Evolutionary conservation across 1,284 basidiomycete genomes (phyloP).

Genomic region (Ganoderma multipileum): DNA sequence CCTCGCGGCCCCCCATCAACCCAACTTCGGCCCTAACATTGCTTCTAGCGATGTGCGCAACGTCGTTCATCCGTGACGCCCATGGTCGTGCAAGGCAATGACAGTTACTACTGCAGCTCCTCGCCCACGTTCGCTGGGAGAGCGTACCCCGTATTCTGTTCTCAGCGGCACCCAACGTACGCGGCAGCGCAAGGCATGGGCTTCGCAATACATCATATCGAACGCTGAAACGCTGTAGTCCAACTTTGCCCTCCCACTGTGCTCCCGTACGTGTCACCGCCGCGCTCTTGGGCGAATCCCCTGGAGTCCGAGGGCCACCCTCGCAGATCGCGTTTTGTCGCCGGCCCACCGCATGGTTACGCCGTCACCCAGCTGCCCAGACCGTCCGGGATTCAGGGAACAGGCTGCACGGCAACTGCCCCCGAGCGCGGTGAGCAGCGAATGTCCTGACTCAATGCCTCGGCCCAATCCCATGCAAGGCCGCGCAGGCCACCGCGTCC

Average conservation of each 20-base stretch:
- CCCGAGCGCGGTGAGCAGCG: conserved; percentile 17
- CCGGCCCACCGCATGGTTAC: conserved; percentile 11
- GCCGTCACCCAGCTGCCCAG: not conserved
- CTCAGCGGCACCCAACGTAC: conserved; percentile 3
- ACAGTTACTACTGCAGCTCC: not conserved
- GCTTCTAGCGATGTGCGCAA: conserved; percentile 3
- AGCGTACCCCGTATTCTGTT: not conserved
- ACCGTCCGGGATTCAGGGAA: not conserved
- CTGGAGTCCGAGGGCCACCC: conserved; percentile 28
- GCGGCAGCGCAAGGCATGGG: not conserved
- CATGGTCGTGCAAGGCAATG: not conserved
- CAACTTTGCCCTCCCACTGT: conserved; percentile 2
- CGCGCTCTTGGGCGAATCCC: conserved; percentile 7
- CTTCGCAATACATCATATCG: conserved; percentile 2
- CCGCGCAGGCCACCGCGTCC: not conserved
- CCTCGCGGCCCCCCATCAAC: not conserved
- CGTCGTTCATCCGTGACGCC: not conserved
- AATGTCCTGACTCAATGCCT: not conserved
- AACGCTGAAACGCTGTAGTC: not conserved
- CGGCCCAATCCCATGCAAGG: not conserved
- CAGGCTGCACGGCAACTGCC: conserved; percentile 13
- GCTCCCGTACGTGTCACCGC: not conserved
- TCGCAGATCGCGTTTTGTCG: conserved; percentile 19
- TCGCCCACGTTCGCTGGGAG: not conserved
- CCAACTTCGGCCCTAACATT: not conserved